These are phyloP conservation scores for Aspergillus versicolor DNA, from an alignment of 2,329 filamentous ascomycete genomes.

Conservation along the genomic window DNA sequence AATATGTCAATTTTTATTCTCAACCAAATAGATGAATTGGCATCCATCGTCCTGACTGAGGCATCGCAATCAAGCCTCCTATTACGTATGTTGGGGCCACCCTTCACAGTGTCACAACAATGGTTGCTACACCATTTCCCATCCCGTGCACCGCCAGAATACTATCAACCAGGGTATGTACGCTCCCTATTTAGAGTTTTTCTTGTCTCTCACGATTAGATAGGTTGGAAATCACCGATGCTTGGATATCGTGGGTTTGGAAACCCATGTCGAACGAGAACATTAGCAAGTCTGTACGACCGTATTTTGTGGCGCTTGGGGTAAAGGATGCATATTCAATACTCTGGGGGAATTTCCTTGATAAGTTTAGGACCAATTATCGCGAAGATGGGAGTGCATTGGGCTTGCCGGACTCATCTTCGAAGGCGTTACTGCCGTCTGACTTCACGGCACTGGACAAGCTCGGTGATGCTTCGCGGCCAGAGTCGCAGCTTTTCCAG, in stretches of 20 bases:
- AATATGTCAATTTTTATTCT: neutral
- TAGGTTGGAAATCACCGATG: constrained; percentile 30
- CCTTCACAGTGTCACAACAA: constrained; percentile 50
- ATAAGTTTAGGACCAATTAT: constrained; percentile 21
- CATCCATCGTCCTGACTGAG: constrained; percentile 42
- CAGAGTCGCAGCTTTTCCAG: constrained; percentile 19
- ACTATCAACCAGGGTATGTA: constrained; percentile 60
- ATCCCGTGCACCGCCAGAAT: constrained; percentile 57
- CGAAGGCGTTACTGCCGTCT: constrained; percentile 13
- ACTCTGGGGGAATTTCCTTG: constrained; percentile 28
- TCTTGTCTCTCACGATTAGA: constrained; percentile 9
- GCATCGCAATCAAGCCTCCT: constrained; percentile 48
- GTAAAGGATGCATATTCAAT: constrained; percentile 34
- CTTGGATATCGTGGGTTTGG: constrained; percentile 27
- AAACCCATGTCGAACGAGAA: constrained; percentile 28
- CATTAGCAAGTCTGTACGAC: constrained; percentile 29
- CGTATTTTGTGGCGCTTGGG: constrained; percentile 32
- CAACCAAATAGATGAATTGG: constrained; percentile 46
- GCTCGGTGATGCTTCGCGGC: constrained; percentile 18
- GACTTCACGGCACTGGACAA: constrained; percentile 17
- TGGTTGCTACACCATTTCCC: constrained; percentile 67
- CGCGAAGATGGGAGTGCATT: constrained; percentile 14
- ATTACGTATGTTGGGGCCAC: constrained; percentile 47
- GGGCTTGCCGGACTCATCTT: constrained; percentile 15
- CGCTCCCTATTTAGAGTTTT: neutral